Percentiles rank a stretch among this genome's conserved stretches.
Conservation (phyloP, 2,329 filamentous ascomycete species). For the Phoma sp. region DNA sequence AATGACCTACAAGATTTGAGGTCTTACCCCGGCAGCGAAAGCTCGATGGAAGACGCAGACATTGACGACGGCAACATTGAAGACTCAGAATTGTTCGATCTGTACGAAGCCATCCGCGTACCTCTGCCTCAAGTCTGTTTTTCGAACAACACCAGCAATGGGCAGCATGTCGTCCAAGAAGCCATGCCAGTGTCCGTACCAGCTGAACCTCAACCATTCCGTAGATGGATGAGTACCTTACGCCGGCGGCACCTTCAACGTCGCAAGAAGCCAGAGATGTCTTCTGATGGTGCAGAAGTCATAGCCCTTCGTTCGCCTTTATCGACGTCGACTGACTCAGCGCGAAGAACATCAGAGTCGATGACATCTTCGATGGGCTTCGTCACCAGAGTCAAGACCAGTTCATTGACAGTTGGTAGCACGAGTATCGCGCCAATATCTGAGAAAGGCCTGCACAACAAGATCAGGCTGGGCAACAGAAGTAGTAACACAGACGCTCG, state of each 20-base stretch:
- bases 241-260: slow-evolving; percentile 60
- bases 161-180: slow-evolving; percentile 11
- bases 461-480: slow-evolving; percentile 64
- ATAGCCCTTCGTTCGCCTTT: slow-evolving; percentile 17
- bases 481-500: slow-evolving; percentile 67
- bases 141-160: slow-evolving; percentile 27
- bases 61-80: slow-evolving; percentile 23
- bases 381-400: slow-evolving; percentile 80
- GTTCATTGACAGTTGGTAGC: slow-evolving; percentile 77
- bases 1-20: slow-evolving; percentile 10
- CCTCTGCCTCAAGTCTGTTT: slow-evolving; percentile 33
- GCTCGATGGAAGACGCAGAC: slow-evolving; percentile 19
- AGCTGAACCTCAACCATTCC: slow-evolving; percentile 60
- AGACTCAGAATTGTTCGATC: slow-evolving; percentile 32
- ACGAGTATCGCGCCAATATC: slow-evolving; percentile 70
- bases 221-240: slow-evolving; percentile 75
- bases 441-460: slow-evolving; percentile 65
- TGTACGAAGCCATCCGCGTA: slow-evolving; percentile 43
- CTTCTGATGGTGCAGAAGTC: slow-evolving; percentile 36
- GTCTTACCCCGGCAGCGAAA: slow-evolving; percentile 14
- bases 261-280: slow-evolving; percentile 48
- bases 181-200: neutral
- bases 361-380: slow-evolving; percentile 80
- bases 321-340: slow-evolving; percentile 17
- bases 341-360: slow-evolving; percentile 57